These are phyloP conservation scores for Alternaria longipes DNA, from an alignment of 2,329 filamentous ascomycete genomes.

Conservation along the genomic window DNA sequence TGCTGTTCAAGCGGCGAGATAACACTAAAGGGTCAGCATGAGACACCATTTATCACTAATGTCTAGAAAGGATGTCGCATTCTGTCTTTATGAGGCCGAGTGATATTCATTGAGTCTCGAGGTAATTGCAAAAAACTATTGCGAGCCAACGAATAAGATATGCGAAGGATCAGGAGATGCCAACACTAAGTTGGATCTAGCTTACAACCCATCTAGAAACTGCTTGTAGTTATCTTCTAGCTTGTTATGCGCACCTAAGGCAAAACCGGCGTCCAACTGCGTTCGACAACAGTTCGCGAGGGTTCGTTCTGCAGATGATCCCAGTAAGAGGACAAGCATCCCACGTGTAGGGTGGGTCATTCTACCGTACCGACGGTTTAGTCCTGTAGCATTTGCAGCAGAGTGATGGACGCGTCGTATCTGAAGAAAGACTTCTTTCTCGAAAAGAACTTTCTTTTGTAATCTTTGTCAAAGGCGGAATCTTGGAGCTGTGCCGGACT, in stretches of 20 bases:
- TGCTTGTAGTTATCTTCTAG: slow-evolving; percentile 28
- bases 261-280: slow-evolving; percentile 39
- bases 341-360: slow-evolving; percentile 32
- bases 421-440: slow-evolving; percentile 10
- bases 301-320: slow-evolving; percentile 26
- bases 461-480: not conserved
- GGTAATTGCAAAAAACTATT: slow-evolving; percentile 32
- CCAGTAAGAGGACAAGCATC: slow-evolving; percentile 37
- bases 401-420: not conserved
- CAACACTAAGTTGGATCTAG: slow-evolving; percentile 27
- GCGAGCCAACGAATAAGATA: slow-evolving; percentile 25
- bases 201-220: slow-evolving; percentile 35
- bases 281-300: slow-evolving; percentile 26
- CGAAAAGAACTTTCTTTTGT: not conserved
- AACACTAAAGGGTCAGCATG: slow-evolving; percentile 24
- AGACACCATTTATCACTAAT: slow-evolving; percentile 32
- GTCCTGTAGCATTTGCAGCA: slow-evolving; percentile 2
- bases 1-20: slow-evolving; percentile 30
- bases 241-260: slow-evolving; percentile 23
- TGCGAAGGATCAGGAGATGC: slow-evolving; percentile 31
- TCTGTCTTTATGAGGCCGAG: not conserved
- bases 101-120: slow-evolving; percentile 28
- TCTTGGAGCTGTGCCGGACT: slow-evolving; percentile 20
- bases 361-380: slow-evolving; percentile 15
- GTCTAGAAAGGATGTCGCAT: slow-evolving; percentile 29